These are phyloP conservation scores for Ulota crispa DNA, from an alignment of 225 moss, liverwort and hornwort species.

Conservation along the genomic window DNA sequence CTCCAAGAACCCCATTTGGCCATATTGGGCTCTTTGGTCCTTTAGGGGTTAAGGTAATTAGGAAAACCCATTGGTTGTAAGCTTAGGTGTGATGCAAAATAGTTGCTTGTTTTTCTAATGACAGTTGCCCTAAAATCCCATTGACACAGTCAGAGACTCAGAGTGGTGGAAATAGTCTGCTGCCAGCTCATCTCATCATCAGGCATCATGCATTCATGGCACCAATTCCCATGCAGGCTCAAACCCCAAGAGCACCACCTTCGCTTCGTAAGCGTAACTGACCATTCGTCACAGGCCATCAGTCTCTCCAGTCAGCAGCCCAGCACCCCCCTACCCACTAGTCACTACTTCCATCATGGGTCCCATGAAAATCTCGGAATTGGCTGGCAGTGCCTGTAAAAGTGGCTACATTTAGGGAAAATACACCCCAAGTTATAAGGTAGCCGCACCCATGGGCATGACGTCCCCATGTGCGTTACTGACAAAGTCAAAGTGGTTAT, in stretches of 20 bases:
- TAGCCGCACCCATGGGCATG: too few species aligned
- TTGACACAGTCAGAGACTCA: constrained; percentile 18
- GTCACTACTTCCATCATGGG: neutral
- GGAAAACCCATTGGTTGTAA: too few species aligned
- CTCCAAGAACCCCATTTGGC: too few species aligned
- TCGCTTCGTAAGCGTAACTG: constrained; percentile 26
- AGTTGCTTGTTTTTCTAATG: too few species aligned
- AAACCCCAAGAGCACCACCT: neutral
- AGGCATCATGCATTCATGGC: neutral
- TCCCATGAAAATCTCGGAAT: neutral
- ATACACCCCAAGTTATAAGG: too few species aligned
- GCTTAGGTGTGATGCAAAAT: too few species aligned
- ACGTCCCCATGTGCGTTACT: too few species aligned
- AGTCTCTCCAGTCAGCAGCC: neutral
- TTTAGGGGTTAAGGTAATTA: too few species aligned
- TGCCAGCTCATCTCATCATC: constrained; percentile 6
- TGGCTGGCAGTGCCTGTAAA: too few species aligned
- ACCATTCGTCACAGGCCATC: constrained; percentile 11
- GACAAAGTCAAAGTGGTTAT: too few species aligned
- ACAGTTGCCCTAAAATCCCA: neutral
- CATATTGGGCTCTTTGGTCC: too few species aligned
- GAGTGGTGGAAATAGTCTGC: constrained; percentile 1
- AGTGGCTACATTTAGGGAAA: neutral
- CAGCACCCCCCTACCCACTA: too few species aligned
- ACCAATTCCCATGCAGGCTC: constrained; percentile 3